Evolutionary conservation across 805 yeast species (phyloP).

Genomic region (Debaryomyces hansenii): DNA sequence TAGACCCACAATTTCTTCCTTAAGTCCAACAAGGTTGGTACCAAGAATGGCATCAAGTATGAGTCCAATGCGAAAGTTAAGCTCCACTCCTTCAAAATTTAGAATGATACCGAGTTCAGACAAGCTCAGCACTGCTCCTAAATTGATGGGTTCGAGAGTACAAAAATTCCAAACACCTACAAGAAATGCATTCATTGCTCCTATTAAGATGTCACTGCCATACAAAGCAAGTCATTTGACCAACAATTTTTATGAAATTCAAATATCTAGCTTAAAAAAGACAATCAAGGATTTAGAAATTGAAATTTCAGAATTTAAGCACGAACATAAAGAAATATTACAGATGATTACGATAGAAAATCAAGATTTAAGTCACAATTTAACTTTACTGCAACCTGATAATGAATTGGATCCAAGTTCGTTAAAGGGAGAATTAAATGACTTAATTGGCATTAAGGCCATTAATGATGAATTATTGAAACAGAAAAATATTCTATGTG

Average conservation of each 20-base stretch:
- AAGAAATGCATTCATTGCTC: background rate
- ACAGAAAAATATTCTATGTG: constrained; percentile 1
- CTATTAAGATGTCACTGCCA: background rate
- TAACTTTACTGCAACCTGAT: constrained; percentile 1
- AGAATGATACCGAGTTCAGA: background rate
- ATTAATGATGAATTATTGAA: background rate
- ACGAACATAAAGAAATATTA: constrained; percentile 5
- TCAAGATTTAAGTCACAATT: constrained; percentile 1
- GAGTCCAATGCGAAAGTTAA: background rate
- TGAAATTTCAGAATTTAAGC: constrained; percentile 13
- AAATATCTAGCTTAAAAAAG: constrained; percentile 9
- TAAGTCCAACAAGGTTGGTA: constrained; percentile 5
- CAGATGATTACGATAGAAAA: background rate
- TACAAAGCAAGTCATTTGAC: constrained; percentile 2
- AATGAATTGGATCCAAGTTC: background rate
- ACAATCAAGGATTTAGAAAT: constrained; percentile 9
- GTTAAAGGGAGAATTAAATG: constrained; percentile 6
- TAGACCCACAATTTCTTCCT: constrained; percentile 30
- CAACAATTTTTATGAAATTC: constrained; percentile 6
- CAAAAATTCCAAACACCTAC: background rate
- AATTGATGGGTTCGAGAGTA: background rate
- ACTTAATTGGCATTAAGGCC: constrained; percentile 2
- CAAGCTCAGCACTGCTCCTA: background rate
- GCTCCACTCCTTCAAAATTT: constrained; percentile 3
- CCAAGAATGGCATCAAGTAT: background rate